Evolutionary conservation across 2,329 filamentous ascomycete genomes (phyloP), one percentile per base, ranked within the genome.

Genomic region (Colletotrichum musicola): DNA sequence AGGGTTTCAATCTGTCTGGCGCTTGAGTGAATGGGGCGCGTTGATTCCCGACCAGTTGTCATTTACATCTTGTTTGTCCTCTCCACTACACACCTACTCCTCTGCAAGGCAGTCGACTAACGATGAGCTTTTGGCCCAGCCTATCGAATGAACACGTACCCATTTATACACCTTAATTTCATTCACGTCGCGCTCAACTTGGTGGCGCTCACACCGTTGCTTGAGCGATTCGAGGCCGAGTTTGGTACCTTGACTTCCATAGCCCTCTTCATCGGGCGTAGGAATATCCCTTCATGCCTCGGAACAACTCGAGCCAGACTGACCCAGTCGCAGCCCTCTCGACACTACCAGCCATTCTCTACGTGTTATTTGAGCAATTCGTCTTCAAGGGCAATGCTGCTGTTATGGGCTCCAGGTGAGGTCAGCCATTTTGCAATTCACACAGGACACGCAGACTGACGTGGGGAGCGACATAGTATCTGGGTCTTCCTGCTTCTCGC

Each of bases 181-280:
- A 84, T 97, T 74, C 96, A 98, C 80, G 86, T 91, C 70, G 76
- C 95, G 61, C 83, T 97, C 76, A 97, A 98, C 80, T 79, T 94
- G 25, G 60, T 97, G 71, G 93, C 94, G 22, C 79, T 98, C 71
- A 90, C 91, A 46, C 96, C 96, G n/a, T 84, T 99, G 59, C 83
- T 99, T 78, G 95, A 98, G 81, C 89, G 95, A 70, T 99, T 98
- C 80, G 96, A 99, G 82, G 88, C 89, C 71, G 95, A 98, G 79
- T 90, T 97, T 79, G 96, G 96, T 60, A 98, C 95, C 7, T 84
- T 98, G 76, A 93, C 93, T 27, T 92, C 94, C n/a, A 79, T 97
- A 71, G 89, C 93, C 42, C 85, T 98, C 60, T 98, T 98, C 79
- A 89, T 96, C 75, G 96, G 96, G 65, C 95, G 94, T 97, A 85